phyloP scores from a whole-genome alignment of 768 basidiomycete genomes.

The Baorangia bicolor region DNA sequence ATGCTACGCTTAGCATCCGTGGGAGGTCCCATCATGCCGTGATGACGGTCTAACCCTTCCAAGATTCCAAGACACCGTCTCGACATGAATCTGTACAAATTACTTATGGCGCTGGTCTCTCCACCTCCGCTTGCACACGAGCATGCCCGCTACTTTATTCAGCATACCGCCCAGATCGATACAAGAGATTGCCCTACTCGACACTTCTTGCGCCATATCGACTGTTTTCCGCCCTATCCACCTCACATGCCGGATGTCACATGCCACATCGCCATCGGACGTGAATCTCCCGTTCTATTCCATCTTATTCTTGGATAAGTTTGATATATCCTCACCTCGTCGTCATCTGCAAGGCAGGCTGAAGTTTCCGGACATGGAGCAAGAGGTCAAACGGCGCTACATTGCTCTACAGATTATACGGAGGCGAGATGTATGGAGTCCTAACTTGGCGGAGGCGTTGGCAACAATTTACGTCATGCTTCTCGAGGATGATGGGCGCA shows the following conservation, averaged over 20 bases:
- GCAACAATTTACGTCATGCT: constrained; percentile 58
- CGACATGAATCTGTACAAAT: constrained; percentile 26
- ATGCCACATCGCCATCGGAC: constrained; percentile 24
- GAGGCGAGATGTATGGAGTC: constrained; percentile 34
- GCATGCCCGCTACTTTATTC: constrained; percentile 36
- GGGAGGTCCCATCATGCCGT: constrained; percentile 30
- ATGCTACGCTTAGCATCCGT: constrained; percentile 21
- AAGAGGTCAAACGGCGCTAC: constrained; percentile 48
- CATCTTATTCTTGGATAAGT: constrained; percentile 44
- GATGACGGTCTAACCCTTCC: constrained; percentile 30
- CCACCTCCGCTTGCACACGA: constrained; percentile 15
- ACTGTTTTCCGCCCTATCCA: constrained; percentile 32
- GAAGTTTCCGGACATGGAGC: constrained; percentile 34
- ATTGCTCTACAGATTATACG: constrained; percentile 46
- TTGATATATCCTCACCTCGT: constrained; percentile 45
- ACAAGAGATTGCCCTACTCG: constrained; percentile 35
- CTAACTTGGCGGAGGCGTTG: constrained; percentile 43
- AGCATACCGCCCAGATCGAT: constrained; percentile 35
- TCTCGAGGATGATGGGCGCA: constrained; percentile 53
- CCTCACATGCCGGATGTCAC: constrained; percentile 35
- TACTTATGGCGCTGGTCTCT: constrained; percentile 15
- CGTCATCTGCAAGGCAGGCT: constrained; percentile 35
- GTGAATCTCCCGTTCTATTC: constrained; percentile 36
- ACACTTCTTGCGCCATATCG: constrained; percentile 35
- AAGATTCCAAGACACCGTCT: constrained; percentile 30